Conservation (phyloP, 768 basidiomycete species). For the Arthromyces matolae region DNA sequence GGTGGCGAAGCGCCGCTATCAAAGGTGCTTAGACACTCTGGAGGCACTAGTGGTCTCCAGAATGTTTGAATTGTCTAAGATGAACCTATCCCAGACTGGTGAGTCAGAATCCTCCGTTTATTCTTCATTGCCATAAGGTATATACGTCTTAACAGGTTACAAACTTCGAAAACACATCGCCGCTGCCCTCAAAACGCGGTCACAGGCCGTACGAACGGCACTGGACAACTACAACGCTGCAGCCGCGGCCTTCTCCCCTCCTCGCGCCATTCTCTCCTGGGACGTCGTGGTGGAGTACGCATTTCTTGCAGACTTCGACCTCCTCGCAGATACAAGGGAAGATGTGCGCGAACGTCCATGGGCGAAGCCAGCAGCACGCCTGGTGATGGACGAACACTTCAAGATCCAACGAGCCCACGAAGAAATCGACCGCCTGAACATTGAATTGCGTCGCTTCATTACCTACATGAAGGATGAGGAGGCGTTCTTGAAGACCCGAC, state of each 20-base stretch:
- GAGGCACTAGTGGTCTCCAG: conserved; percentile 18
- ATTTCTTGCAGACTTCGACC: conserved; percentile 18
- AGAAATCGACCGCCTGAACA: conserved; percentile 6
- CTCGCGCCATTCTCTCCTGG: conserved; percentile 13
- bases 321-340: conserved; percentile 12
- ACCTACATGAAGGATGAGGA: conserved; percentile 7
- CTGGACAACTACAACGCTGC: conserved; percentile 19
- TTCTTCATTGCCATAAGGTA: not conserved
- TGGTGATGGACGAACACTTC: conserved; percentile 16
- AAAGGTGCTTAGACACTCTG: conserved; percentile 18
- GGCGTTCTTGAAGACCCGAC: not conserved
- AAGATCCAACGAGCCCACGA: conserved; percentile 1
- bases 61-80: conserved; percentile 25
- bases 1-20: conserved; percentile 2
- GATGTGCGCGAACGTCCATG: conserved; percentile 12
- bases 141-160: conserved; percentile 5
- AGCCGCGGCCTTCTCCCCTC: conserved; percentile 16
- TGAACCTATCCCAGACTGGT: conserved; percentile 27
- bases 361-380: conserved; percentile 11
- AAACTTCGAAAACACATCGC: conserved; percentile 12
- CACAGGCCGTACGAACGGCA: conserved; percentile 16
- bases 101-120: not conserved
- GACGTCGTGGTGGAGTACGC: conserved; percentile 18
- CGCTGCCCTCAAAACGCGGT: conserved; percentile 8
- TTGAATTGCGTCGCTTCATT: conserved; percentile 1